Evolutionary conservation across 1,284 basidiomycete species (phyloP).

Genomic region (Peniophora sp.): DNA sequence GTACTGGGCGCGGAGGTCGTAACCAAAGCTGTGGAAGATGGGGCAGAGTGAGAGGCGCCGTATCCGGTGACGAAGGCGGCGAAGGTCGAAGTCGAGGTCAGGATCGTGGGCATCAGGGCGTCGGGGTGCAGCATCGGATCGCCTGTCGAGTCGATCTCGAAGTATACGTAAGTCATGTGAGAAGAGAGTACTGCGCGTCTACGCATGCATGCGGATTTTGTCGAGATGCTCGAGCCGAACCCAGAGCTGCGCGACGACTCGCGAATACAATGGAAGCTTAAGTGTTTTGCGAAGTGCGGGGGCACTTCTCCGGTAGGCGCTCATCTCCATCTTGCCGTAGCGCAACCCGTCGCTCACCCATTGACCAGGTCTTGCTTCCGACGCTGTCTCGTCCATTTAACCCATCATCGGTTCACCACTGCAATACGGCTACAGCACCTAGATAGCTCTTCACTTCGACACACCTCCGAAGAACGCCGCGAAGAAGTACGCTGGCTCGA

Average conservation of each 20-base stretch:
- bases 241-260: conserved; percentile 55
- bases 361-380: conserved; percentile 44
- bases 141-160: conserved; percentile 15
- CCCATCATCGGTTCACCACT: conserved; percentile 82
- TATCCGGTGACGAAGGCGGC: conserved; percentile 40
- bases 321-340: conserved; percentile 10
- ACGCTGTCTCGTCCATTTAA: conserved; percentile 59
- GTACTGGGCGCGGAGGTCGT: conserved; percentile 61
- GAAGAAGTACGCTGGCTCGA: conserved; percentile 17
- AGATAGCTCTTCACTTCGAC: conserved; percentile 96
- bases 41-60: conserved; percentile 50
- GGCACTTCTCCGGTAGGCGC: conserved; percentile 73
- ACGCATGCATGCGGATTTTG: conserved; percentile 71
- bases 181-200: conserved; percentile 54
- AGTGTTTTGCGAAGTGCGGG: conserved; percentile 80
- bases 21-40: conserved; percentile 37
- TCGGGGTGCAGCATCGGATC: no score
- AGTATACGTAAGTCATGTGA: conserved; percentile 33
- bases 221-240: conserved; percentile 64
- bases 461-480: conserved; percentile 56
- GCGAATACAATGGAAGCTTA: conserved; percentile 66
- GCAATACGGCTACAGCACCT: conserved; percentile 91
- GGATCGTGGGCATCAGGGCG: conserved; percentile 47
- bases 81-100: conserved; percentile 63
- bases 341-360: background rate